Evolutionary conservation across 192 early-diverging fungal species (phyloP).

Genomic region (Coemansia sp.): DNA sequence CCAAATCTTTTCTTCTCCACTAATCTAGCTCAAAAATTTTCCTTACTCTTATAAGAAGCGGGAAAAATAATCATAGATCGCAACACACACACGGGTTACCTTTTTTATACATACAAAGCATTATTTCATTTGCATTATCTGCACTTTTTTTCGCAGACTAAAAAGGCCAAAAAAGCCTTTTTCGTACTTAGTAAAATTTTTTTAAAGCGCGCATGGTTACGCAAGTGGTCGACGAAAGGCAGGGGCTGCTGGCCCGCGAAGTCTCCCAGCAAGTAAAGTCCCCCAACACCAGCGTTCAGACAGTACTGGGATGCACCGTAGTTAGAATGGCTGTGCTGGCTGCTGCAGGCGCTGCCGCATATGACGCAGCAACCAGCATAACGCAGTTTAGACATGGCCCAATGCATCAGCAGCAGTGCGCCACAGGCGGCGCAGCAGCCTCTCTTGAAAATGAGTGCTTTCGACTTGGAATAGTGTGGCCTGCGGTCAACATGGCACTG

Average conservation of each 20-base stretch:
- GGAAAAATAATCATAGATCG: too few species aligned
- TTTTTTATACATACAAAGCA: not conserved
- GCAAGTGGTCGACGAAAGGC: not conserved
- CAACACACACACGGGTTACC: too few species aligned
- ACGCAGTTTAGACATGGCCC: not conserved
- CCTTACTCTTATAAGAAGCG: too few species aligned
- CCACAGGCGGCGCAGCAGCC: not conserved
- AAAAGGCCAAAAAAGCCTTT: not conserved
- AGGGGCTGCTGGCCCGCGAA: not conserved
- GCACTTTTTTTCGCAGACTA: not conserved
- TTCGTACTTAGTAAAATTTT: too few species aligned
- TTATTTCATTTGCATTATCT: not conserved
- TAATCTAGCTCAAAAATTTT: too few species aligned
- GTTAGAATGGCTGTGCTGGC: not conserved
- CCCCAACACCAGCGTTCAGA: not conserved
- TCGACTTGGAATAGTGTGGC: conserved; percentile 40
- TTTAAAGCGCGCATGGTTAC: not conserved
- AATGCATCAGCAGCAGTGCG: conserved; percentile 11
- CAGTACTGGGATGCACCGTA: not conserved
- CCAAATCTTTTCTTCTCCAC: too few species aligned
- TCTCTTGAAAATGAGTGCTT: conserved; percentile 29
- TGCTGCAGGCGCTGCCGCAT: conserved; percentile 1
- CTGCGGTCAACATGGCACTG: conserved; percentile 22
- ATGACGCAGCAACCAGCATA: not conserved
- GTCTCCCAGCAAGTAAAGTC: not conserved